Evolutionary conservation across 768 basidiomycete species (phyloP).

Genomic region (Amanita inopinata): DNA sequence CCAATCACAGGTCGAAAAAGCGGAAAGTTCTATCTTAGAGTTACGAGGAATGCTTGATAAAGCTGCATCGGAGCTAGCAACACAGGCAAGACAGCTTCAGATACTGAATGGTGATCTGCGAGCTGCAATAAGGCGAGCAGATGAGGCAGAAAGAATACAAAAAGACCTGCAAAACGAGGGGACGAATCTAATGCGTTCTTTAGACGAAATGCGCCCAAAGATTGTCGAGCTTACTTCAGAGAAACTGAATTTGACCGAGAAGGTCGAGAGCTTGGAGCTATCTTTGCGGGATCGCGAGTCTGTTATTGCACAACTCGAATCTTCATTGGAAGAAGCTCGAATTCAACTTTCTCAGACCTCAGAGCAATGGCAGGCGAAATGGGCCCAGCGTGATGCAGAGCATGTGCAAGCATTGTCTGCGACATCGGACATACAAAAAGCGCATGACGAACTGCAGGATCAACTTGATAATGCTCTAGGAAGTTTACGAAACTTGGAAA

Average conservation of each 20-base stretch:
- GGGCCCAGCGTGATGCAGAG: slow-evolving; percentile 44
- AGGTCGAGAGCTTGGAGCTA: slow-evolving; percentile 45
- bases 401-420: slow-evolving; percentile 35
- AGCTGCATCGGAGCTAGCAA: slow-evolving; percentile 42
- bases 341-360: slow-evolving; percentile 39
- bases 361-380: slow-evolving; percentile 33
- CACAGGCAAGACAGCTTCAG: slow-evolving; percentile 47
- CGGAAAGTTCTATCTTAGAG: slow-evolving; percentile 36
- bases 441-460: slow-evolving; percentile 50
- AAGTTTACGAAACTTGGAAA: slow-evolving; percentile 49
- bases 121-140: slow-evolving; percentile 53
- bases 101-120: slow-evolving; percentile 58
- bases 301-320: slow-evolving; percentile 53
- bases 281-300: slow-evolving; percentile 45
- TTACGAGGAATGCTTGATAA: slow-evolving; percentile 52
- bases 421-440: slow-evolving; percentile 50
- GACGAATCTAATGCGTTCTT: slow-evolving; percentile 63
- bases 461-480: slow-evolving; percentile 47
- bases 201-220: slow-evolving; percentile 82
- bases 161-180: slow-evolving; percentile 72
- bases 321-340: slow-evolving; percentile 42
- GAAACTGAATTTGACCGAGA: slow-evolving; percentile 61
- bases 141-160: slow-evolving; percentile 65
- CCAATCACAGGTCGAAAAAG: slow-evolving; percentile 34
- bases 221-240: slow-evolving; percentile 70